These are phyloP conservation scores for Blumeria hordei DNA, from an alignment of 2,329 filamentous ascomycete species.

Conservation along the genomic window DNA sequence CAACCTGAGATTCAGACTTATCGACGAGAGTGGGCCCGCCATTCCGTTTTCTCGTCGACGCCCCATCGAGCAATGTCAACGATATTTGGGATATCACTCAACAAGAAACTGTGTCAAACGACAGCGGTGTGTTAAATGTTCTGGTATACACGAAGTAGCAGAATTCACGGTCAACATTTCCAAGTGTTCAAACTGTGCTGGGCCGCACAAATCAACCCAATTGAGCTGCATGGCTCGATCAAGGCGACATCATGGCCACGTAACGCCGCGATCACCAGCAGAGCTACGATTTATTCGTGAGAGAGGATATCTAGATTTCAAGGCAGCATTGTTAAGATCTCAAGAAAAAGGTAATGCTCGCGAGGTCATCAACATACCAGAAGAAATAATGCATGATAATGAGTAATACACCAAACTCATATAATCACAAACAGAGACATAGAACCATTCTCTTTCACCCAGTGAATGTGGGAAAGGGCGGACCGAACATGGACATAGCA, in stretches of 20 bases:
- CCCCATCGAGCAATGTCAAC: neutral
- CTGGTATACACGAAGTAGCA: neutral
- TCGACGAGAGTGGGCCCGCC: neutral
- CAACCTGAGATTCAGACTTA: neutral
- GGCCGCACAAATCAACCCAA: neutral
- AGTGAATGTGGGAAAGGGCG: neutral
- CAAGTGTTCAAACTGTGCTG: neutral
- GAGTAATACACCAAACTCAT: neutral
- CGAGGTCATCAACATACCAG: neutral
- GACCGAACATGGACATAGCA: neutral
- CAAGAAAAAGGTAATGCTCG: neutral
- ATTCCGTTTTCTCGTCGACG: neutral
- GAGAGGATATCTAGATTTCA: neutral
- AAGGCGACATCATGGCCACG: neutral
- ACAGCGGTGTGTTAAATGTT: neutral
- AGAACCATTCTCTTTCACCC: neutral
- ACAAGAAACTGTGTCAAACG: neutral
- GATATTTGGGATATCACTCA: neutral
- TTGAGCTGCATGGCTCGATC: neutral
- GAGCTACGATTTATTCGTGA: neutral
- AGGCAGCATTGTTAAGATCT: neutral
- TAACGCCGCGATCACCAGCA: neutral
- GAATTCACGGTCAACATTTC: neutral
- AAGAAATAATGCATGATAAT: neutral
- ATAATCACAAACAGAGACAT: neutral